Conservation (phyloP, 2,329 filamentous ascomycete genomes). For the Hymenoscyphus fraxineus region DNA sequence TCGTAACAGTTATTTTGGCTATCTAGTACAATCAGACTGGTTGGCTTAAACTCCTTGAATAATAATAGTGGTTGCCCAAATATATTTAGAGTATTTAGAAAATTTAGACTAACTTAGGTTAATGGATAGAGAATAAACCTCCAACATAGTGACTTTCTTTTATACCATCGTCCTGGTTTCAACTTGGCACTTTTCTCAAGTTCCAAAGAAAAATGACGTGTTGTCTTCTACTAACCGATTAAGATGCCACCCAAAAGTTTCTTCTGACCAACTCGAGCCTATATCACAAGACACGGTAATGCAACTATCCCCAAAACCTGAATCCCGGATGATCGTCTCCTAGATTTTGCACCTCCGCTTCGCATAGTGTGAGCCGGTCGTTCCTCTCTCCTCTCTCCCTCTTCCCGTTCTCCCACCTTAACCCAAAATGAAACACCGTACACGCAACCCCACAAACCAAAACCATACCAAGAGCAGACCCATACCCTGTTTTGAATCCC, state of each 20-base stretch:
- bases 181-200: too few species aligned
- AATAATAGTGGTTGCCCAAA: too few species aligned
- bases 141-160: too few species aligned
- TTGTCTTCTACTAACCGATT: background rate
- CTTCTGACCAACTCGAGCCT: background rate
- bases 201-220: background rate
- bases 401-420: background rate
- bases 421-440: constrained; percentile 14
- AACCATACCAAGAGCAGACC: constrained; percentile 32
- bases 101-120: too few species aligned
- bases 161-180: too few species aligned
- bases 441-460: constrained; percentile 6
- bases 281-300: background rate
- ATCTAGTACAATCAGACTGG: too few species aligned
- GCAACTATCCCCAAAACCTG: background rate
- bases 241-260: background rate
- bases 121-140: too few species aligned
- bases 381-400: background rate
- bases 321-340: background rate
- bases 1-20: too few species aligned
- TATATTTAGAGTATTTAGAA: too few species aligned
- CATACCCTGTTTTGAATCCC: constrained; percentile 38
- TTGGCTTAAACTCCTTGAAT: too few species aligned
- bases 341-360: background rate
- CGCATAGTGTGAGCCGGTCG: background rate